Base-by-base conservation (phyloP, 2,329 filamentous ascomycete species). In the Fusarium sp. region DNA sequence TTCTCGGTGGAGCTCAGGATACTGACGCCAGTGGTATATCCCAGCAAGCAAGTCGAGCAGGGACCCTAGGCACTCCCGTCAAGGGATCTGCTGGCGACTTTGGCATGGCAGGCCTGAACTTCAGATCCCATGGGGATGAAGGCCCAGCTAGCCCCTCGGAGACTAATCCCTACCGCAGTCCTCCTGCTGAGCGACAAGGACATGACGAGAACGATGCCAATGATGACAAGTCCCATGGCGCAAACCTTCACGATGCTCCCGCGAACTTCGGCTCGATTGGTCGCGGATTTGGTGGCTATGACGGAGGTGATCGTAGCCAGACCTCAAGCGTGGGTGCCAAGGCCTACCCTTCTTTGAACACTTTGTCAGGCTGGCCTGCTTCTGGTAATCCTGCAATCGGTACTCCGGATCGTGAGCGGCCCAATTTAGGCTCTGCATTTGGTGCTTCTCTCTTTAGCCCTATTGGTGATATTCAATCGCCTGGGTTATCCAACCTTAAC, bases 111-210 rank as follows among this genome's bases (percentile, higher is more conserved):
- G 88, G 88, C 74, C 84, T 87, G 75, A 88, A 81, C 81, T 85
- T 84, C 77, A 89, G 78, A 80, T 86, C 86, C 54, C 85, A 90
- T 52, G 86, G 89, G 40, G 87, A 89, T 59, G 83, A 80, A n/a
- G 93, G 94, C 64, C 92, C 93, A 1, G 89, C 93, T 77, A 98
- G 95, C 79, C 96, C 96, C 14, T 96, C 95, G 0, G 93, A 97
- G 77, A 98, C 96, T 6, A 99, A 99, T 78, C 96, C 96, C 3
- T 99, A 96, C 79, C 93, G 95, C 71, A 98, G 95, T 79, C 96
- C 96, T 5, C 90, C 92, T 11, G 92, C 91, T 40, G 92, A 94
- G 30, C 90, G 90, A 46, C 90, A 92, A 61, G 87, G 88, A 20
- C 89, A 93, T 50, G 88, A 89, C 18, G 88, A 88, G 11, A 85